Evolutionary conservation across 768 basidiomycete genomes (phyloP), one percentile per base, ranked within the genome.

Genomic region (Kwoniella bestiolae): DNA sequence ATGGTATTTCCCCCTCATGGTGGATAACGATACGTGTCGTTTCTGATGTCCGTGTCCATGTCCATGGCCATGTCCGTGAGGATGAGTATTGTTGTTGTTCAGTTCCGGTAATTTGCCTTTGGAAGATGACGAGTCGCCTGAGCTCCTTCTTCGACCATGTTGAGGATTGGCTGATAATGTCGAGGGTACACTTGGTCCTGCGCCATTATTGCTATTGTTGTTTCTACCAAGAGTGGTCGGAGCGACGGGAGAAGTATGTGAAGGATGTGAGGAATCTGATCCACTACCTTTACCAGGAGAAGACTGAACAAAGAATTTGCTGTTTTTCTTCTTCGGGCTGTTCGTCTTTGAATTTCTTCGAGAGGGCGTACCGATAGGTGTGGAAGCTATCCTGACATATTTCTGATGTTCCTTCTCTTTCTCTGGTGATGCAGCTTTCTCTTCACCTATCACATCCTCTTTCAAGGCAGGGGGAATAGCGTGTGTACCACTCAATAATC

Each of bases 261-360:
- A 73, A 4, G 65, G 59, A 38, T 64, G 57, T 1, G 74, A 68
- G 3, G 76, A 65, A 23, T 71, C 76, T n/a, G 70, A 72, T 16
- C 69, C 73, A 34, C 72, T 73, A 31, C 70, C 71, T 63, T 70
- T 77, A 18, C 56, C 60, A 11, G 74, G 76, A 32, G 67, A 69
- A 1, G 76, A 77, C 14, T 79, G 78, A 28, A 81, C 66, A 61
- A 79, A 81, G 74, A 81, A 81, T 57, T 76, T 78, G 21, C 75
- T 69, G 46, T 67, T 68, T 46, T 68, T 67, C 57, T 69, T 72
- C 38, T 70, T 75, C n/a, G 67, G 65, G 28, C 69, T 63, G 23
- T 58, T 67, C 7, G 32, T 31, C 16, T 55, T 32, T 12, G 52
- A 55, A n/a, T 21, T 8, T 51, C 52, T 32, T 35, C 52, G 29